A percentile compares a stretch with the other conserved stretches of the same genome.
Evolutionary conservation across 1,284 basidiomycete species (phyloP).

Genomic region (Microbotryum intermedium): DNA sequence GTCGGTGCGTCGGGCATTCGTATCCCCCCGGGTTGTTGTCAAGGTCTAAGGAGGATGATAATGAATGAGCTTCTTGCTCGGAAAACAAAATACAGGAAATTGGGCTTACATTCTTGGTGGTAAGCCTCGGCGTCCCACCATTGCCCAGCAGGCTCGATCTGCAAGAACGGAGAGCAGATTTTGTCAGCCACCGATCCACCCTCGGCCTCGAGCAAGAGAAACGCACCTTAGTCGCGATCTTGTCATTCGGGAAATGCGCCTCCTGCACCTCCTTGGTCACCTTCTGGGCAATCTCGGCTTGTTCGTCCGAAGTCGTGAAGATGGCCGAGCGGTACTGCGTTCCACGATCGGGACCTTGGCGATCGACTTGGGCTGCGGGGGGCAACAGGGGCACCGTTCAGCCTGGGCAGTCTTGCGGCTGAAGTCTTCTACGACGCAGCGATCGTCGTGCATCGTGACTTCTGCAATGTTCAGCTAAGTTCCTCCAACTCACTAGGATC

Average conservation of each 20-base stretch:
- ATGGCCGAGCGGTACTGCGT: slow-evolving; percentile 89
- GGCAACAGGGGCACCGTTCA: not conserved
- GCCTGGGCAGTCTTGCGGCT: too few species aligned
- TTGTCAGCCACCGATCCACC: not conserved
- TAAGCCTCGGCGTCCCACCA: slow-evolving; percentile 80
- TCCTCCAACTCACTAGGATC: slow-evolving; percentile 63
- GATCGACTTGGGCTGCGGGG: slow-evolving; percentile 46
- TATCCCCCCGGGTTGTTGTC: slow-evolving; percentile 57
- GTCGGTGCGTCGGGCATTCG: slow-evolving; percentile 50
- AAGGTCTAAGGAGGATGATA: slow-evolving; percentile 42
- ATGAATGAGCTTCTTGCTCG: not conserved
- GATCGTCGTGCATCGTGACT: too few species aligned
- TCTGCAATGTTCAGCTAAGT: slow-evolving; percentile 19
- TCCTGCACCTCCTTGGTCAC: slow-evolving; percentile 79
- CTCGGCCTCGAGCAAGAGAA: not conserved
- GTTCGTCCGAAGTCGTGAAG: slow-evolving; percentile 70
- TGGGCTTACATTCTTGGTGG: slow-evolving; percentile 58
- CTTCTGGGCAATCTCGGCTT: slow-evolving; percentile 61
- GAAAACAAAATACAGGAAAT: not conserved
- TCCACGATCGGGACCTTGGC: slow-evolving; percentile 67
- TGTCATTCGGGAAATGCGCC: slow-evolving; percentile 61
- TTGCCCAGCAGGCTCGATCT: slow-evolving; percentile 53
- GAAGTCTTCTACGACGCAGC: too few species aligned
- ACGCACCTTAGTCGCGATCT: slow-evolving; percentile 57
- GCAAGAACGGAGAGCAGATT: slow-evolving; percentile 2